Conservation (phyloP, 495 filamentous ascomycete species). For the Aspergillus conjunctus region DNA sequence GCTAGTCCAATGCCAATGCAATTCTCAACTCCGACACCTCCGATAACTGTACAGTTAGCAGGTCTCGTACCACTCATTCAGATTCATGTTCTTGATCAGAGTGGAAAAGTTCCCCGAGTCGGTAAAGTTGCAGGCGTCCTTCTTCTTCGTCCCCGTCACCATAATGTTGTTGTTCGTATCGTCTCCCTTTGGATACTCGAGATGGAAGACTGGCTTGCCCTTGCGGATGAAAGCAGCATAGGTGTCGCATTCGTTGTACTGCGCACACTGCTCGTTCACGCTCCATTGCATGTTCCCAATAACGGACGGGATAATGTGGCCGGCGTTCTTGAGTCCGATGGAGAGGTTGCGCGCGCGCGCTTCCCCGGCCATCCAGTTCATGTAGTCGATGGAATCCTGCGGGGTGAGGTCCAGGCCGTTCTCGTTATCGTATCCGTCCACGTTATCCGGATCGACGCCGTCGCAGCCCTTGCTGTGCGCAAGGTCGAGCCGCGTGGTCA, state of each 20-base stretch:
- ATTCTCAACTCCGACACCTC: too few relatives aligned
- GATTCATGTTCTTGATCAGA: constrained; percentile 63
- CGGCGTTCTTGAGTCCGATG: constrained; percentile 69
- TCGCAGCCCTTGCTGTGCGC: constrained; percentile 65
- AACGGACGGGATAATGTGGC: constrained; percentile 57
- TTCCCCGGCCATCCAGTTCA: constrained; percentile 59
- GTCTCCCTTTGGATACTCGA: constrained; percentile 63
- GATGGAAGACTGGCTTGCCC: constrained; percentile 72
- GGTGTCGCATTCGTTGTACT: constrained; percentile 58
- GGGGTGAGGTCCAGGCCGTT: constrained; percentile 60
- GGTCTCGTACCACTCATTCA: constrained; percentile 60
- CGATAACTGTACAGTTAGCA: constrained; percentile 31
- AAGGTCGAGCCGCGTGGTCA: constrained; percentile 57
- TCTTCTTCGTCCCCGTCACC: constrained; percentile 32
- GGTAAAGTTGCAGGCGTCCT: constrained; percentile 39
- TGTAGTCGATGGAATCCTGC: constrained; percentile 56
- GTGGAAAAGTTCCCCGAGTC: constrained; percentile 58
- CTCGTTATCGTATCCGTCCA: constrained; percentile 63
- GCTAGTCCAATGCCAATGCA: too few relatives aligned
- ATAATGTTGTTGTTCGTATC: constrained; percentile 41
- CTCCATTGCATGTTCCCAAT: constrained; percentile 62
- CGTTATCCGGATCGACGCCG: constrained; percentile 72
- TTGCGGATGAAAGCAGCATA: constrained; percentile 59
- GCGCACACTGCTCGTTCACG: constrained; percentile 73
- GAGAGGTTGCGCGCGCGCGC: constrained; percentile 52